phyloP scores from a whole-genome alignment of 2,329 filamentous ascomycete genomes.

The Dactylellina parvicollis region DNA sequence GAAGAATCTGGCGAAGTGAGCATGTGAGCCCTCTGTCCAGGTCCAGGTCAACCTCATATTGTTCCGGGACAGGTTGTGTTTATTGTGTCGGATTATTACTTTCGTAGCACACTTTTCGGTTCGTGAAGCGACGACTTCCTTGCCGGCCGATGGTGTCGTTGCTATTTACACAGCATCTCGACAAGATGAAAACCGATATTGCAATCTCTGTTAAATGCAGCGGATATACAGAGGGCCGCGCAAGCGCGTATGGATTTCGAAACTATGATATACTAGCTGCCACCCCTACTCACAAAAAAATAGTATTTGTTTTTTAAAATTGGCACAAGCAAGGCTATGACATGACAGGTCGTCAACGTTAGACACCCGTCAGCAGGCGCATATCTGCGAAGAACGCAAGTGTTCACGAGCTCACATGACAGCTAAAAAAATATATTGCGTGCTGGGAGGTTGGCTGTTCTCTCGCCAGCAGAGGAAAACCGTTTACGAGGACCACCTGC shows the following conservation, averaged over 20 bases:
- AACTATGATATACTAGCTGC: slow-evolving; percentile 42
- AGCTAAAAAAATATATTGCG: slow-evolving; percentile 44
- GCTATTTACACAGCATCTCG: not conserved
- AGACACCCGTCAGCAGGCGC: slow-evolving; percentile 26
- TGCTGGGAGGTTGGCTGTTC: slow-evolving; percentile 27
- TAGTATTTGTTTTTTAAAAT: slow-evolving; percentile 18
- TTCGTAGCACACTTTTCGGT: slow-evolving; percentile 46
- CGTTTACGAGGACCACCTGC: slow-evolving; percentile 30
- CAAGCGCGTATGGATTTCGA: slow-evolving; percentile 42
- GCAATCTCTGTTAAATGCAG: slow-evolving; percentile 55
- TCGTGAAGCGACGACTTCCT: slow-evolving; percentile 42
- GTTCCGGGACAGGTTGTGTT: slow-evolving; percentile 15
- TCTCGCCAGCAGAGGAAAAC: slow-evolving; percentile 12
- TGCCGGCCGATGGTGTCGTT: slow-evolving; percentile 15
- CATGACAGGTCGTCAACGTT: slow-evolving; percentile 33
- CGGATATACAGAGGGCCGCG: slow-evolving; percentile 52
- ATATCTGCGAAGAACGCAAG: slow-evolving; percentile 23
- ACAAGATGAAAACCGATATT: slow-evolving; percentile 14
- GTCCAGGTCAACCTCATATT: not conserved
- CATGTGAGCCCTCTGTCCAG: slow-evolving; percentile 50
- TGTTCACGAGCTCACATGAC: slow-evolving; percentile 54
- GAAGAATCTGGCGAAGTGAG: slow-evolving; percentile 44
- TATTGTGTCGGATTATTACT: slow-evolving; percentile 49
- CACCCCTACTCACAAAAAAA: slow-evolving; percentile 40
- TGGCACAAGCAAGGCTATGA: slow-evolving; percentile 29